Conservation (phyloP, 2,329 filamentous ascomycete genomes). For the Aspergillus fijiensis region DNA sequence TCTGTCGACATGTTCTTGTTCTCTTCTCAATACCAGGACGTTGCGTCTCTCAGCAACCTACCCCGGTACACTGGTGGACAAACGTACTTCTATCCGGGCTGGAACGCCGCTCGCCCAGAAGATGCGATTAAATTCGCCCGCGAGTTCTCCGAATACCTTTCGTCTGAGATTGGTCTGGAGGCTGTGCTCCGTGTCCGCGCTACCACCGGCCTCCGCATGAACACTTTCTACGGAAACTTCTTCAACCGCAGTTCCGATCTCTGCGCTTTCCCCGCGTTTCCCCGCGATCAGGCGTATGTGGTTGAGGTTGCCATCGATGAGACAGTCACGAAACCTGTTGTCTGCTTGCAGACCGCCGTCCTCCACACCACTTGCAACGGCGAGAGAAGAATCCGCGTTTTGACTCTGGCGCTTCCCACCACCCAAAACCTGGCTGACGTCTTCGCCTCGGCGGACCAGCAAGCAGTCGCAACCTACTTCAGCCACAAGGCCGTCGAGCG, state of each 20-base stretch:
- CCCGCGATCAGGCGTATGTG: conserved; percentile 94
- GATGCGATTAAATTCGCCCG: conserved; percentile 97
- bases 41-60: conserved; percentile 91
- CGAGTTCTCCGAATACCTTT: conserved; percentile 96
- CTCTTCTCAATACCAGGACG: conserved; percentile 94
- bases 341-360: conserved; percentile 91
- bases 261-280: conserved; percentile 96
- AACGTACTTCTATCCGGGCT: conserved; percentile 97
- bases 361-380: conserved; percentile 98
- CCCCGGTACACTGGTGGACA: conserved; percentile 95
- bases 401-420: conserved; percentile 90
- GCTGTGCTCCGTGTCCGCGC: conserved; percentile 93
- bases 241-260: conserved; percentile 98
- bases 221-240: conserved; percentile 98
- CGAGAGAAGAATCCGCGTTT: conserved; percentile 88
- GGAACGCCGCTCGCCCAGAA: conserved; percentile 90
- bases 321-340: conserved; percentile 83
- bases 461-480: conserved; percentile 89
- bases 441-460: conserved; percentile 92
- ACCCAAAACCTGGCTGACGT: conserved; percentile 87
- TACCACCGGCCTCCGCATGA: conserved; percentile 92
- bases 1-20: conserved; percentile 99
- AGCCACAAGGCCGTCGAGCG: conserved; percentile 97
- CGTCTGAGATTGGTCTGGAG: conserved; percentile 91
- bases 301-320: conserved; percentile 98